Conservation (phyloP, 257 asterid genomes). For the Capsicum rhomboideum region DNA sequence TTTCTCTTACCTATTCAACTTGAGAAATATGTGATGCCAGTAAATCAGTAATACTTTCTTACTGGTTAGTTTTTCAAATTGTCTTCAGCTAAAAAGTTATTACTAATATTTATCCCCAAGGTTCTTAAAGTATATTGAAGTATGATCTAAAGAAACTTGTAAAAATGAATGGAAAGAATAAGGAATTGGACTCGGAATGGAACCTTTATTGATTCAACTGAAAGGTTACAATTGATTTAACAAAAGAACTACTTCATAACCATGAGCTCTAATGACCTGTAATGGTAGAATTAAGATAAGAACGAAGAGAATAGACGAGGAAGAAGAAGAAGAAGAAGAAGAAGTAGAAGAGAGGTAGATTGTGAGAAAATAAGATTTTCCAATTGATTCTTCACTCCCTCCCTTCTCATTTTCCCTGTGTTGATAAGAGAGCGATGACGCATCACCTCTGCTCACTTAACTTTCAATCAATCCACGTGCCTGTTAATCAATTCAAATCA, state of each 20-base stretch:
- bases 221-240: neutral
- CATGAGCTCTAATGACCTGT: neutral
- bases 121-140: neutral
- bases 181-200: neutral
- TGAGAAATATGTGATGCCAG: neutral
- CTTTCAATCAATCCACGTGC: neutral
- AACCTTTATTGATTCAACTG: neutral
- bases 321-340: neutral
- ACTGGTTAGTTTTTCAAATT: neutral
- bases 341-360: neutral
- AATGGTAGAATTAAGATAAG: neutral
- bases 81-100: neutral
- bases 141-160: neutral
- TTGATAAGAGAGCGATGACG: neutral
- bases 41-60: neutral
- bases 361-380: neutral
- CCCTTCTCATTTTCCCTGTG: neutral
- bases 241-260: neutral
- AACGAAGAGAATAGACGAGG: neutral
- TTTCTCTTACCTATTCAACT: neutral
- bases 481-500: neutral
- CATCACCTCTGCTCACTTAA: neutral
- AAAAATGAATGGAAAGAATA: neutral
- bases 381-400: neutral
- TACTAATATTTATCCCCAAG: neutral